Percentiles rank a stretch among this genome's conserved stretches.
Conservation (phyloP, 495 filamentous ascomycete species). For the Annulohypoxylon bovei region DNA sequence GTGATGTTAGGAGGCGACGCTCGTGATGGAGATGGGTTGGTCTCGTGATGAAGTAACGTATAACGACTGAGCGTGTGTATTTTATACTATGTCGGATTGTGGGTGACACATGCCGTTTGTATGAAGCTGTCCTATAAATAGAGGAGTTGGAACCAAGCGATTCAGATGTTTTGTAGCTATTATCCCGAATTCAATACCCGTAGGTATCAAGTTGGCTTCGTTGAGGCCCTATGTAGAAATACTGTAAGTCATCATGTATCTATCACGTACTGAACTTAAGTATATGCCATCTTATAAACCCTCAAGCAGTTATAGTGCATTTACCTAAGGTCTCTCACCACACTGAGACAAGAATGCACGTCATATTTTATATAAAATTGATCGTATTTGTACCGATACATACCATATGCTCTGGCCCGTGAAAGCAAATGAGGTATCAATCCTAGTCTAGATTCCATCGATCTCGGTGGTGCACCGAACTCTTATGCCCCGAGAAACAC, state of each 20-base stretch:
- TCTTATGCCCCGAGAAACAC: constrained; percentile 19
- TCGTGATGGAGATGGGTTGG: neutral
- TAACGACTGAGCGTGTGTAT: constrained; percentile 9
- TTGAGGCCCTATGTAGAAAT: neutral
- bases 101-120: neutral
- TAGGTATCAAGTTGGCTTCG: neutral
- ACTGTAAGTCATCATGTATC: neutral
- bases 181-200: neutral
- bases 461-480: constrained; percentile 20
- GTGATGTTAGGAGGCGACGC: neutral
- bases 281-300: neutral
- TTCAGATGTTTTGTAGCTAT: neutral
- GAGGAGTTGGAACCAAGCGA: neutral
- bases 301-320: neutral
- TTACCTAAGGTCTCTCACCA: neutral
- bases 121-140: neutral
- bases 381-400: constrained; percentile 15
- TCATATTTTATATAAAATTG: constrained; percentile 1
- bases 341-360: neutral
- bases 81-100: neutral
- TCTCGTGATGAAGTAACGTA: constrained; percentile 20
- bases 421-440: constrained; percentile 42
- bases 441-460: constrained; percentile 39
- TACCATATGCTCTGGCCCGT: constrained; percentile 8
- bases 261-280: neutral